Evolutionary conservation across 2,329 filamentous ascomycete species (phyloP), one percentile per base, ranked within the genome.

Genomic region (Ambrosiella beaveri): DNA sequence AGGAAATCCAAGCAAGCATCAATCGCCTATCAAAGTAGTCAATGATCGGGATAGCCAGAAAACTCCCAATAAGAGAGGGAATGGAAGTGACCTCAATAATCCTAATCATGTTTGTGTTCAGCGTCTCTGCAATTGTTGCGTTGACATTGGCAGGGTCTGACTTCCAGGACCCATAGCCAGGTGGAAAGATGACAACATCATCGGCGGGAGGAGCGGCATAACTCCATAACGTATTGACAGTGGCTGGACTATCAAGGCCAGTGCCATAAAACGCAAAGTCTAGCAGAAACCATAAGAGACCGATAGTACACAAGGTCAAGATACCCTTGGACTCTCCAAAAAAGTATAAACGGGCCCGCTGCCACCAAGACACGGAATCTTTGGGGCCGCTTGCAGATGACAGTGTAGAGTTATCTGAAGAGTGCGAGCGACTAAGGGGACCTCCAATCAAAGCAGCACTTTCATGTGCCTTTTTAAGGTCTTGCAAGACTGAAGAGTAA

Each of bases 221-320:
- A 9, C 52, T 59, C 69, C 69, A 72, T 62, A 71, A 65, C 6
- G 65, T 66, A 35, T 69, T 68, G 17, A 72, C 60, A 3, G 70
- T 71, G 15, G 65, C 66, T 35, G 69, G 66, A 52, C 71, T 72
- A 59, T 74, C 74, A 13, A 78, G 67, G 1, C 73, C 73, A 57
- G 77, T 71, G 7, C 76, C 76, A 61, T 79, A 79, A 59, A 78
- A 79, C 1, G 73, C 74, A 57, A 79, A 69, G 54, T 79, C 76
- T n/a, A 79, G 67, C 1, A 79, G 68, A 13, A 77, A 70, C 76
- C 77, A 79, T 51, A 72, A 69, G 39, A 73, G 64, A 0, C 74
- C 72, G 1, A 76, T 76, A 37, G 67, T 68, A 9, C 70, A 61
- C 7, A 73, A 63, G 57, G 71, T 64, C 62, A 69, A 66, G 67